Evolutionary conservation across 1,284 basidiomycete species (phyloP).

Genomic region (Leccinum pallidistipes): DNA sequence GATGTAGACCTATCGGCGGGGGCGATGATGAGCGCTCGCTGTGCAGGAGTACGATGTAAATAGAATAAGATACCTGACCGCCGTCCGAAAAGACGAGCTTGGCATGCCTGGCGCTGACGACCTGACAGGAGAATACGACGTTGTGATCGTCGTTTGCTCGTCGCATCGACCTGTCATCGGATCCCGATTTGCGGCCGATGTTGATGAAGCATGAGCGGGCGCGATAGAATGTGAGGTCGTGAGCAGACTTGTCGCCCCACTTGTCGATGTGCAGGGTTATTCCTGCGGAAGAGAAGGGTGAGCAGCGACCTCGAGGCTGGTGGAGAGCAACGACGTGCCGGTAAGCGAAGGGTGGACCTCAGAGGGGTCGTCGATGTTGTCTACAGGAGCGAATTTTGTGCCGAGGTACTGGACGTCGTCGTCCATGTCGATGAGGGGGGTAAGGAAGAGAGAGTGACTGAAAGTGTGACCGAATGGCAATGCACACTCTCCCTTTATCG

Average conservation of each 20-base stretch:
- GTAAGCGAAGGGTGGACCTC: conserved; percentile 13
- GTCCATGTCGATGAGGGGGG: conserved; percentile 20
- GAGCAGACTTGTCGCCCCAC: conserved; percentile 32
- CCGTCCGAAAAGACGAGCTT: conserved; percentile 33
- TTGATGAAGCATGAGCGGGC: conserved; percentile 27
- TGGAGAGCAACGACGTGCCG: conserved; percentile 24
- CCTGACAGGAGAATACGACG: conserved; percentile 34
- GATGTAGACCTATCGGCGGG: conserved; percentile 28
- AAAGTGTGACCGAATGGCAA: conserved; percentile 33
- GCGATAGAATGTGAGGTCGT: conserved; percentile 31
- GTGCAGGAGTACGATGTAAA: neutral
- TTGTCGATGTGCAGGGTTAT: conserved; percentile 32
- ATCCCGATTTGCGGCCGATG: conserved; percentile 36
- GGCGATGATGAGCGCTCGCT: conserved; percentile 14
- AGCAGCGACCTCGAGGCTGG: conserved; percentile 11
- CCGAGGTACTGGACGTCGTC: conserved; percentile 37
- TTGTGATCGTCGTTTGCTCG: conserved; percentile 37
- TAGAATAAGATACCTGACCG: conserved; percentile 27
- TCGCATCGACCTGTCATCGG: conserved; percentile 38
- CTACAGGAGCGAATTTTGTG: conserved; percentile 24
- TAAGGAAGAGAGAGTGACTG: conserved; percentile 9
- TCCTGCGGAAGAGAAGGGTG: conserved; percentile 20
- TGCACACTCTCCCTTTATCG: conserved; percentile 32
- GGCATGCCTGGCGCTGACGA: conserved; percentile 36
- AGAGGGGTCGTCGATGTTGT: conserved; percentile 20